phyloP scores from a whole-genome alignment of 352 stramenopile genomes.

The Phytopythium delawarense region DNA sequence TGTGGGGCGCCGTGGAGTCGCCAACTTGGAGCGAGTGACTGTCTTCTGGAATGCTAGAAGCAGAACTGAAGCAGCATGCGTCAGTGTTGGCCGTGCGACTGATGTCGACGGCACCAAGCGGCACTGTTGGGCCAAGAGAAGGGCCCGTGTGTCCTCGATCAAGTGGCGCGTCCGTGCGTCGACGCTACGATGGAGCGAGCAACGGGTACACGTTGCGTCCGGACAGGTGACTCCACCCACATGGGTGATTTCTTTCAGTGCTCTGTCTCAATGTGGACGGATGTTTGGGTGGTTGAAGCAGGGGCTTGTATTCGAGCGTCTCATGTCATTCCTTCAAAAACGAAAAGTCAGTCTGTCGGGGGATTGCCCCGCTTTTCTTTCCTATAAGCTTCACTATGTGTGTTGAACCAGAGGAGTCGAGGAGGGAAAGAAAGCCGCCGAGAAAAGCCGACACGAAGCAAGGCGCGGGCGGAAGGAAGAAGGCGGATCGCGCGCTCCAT shows the following conservation, averaged over 20 bases:
- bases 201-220: background rate
- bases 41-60: background rate
- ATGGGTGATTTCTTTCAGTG: background rate
- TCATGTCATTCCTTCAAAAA: background rate
- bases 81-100: slow-evolving; percentile 1
- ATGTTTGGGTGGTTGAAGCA: slow-evolving; percentile 1
- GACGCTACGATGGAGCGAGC: too few relatives aligned
- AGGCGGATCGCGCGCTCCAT: background rate
- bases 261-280: background rate
- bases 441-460: slow-evolving; percentile 1
- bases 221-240: background rate
- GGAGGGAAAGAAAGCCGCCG: background rate
- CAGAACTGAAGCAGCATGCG: background rate
- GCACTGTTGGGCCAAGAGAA: background rate
- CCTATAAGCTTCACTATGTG: background rate
- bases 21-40: too few relatives aligned
- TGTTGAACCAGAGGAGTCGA: background rate
- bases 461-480: background rate
- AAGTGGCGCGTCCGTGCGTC: background rate
- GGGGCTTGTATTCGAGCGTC: background rate
- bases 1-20: too few relatives aligned
- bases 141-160: background rate
- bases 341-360: too few relatives aligned
- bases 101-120: slow-evolving; percentile 2
- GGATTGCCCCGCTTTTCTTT: background rate